A percentile compares a stretch with the other conserved stretches of the same genome.
phyloP scores from a whole-genome alignment of 257 asterid species.

The Thymus mandschuricus region DNA sequence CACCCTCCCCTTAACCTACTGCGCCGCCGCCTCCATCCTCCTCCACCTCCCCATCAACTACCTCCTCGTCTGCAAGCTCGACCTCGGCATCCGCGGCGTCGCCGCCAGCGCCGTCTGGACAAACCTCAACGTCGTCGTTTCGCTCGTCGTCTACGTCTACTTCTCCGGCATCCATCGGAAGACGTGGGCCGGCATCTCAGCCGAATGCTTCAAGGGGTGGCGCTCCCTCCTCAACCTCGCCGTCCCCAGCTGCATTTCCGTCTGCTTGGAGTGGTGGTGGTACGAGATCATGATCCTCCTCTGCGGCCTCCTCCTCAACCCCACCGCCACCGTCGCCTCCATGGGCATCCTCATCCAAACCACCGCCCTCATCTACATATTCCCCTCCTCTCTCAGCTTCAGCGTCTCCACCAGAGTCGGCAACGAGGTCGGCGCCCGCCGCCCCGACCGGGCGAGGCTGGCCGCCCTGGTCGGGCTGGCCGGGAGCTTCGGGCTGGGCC shows the following conservation, averaged over 20 bases:
- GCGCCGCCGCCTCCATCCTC: constrained; percentile 59
- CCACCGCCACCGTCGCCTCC: constrained; percentile 75
- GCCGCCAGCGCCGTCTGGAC: constrained; percentile 71
- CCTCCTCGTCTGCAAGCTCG: constrained; percentile 53
- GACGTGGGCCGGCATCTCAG: constrained; percentile 60
- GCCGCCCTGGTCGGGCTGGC: constrained; percentile 70
- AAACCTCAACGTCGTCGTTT: constrained; percentile 59
- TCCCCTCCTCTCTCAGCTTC: constrained; percentile 76
- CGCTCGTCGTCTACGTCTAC: constrained; percentile 47
- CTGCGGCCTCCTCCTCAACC: constrained; percentile 61
- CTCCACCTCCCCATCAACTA: constrained; percentile 69
- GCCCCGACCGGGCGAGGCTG: constrained; percentile 55
- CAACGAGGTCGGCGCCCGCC: constrained; percentile 63
- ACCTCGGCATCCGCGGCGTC: constrained; percentile 61
- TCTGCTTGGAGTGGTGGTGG: constrained; percentile 97
- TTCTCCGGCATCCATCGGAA: constrained; percentile 55
- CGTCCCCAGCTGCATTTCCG: constrained; percentile 81
- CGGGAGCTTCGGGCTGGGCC: constrained; percentile 57
- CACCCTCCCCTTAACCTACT: constrained; percentile 67
- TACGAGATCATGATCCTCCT: constrained; percentile 80
- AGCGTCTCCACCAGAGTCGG: constrained; percentile 83
- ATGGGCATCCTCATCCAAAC: constrained; percentile 85
- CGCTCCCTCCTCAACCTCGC: constrained; percentile 56
- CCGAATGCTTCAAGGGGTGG: constrained; percentile 67
- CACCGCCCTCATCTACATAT: constrained; percentile 76